Evolutionary conservation across 2,329 filamentous ascomycete genomes (phyloP), one percentile per base, ranked within the genome.

Genomic region (Rhinocladiella similis): DNA sequence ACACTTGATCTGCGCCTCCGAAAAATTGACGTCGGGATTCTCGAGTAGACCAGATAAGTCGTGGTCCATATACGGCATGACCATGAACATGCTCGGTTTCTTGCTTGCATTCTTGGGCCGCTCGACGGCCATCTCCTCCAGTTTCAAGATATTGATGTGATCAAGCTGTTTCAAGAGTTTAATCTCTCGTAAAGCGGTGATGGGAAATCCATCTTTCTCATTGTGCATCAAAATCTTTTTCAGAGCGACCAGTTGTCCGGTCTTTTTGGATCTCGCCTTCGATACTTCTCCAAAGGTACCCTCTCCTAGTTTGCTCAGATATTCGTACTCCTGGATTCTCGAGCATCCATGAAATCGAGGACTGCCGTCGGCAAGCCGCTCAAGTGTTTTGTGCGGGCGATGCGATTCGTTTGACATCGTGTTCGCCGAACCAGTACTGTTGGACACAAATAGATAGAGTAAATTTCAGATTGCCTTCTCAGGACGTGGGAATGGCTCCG

Each of bases 191-290:
- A 99, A 83, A 5, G 94, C 93, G 1, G 94, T 99, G 62, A 99
- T 99, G n/a, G 94, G 94, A 66, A 99, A 99, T 79, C 94, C 94
- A 74, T 99, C 94, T 72, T 97, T 97, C 77, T 99, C 94, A 72
- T 97, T 96, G 72, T 97, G 94, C 90, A 97, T 97, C 64, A 99
- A 85, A 64, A 99, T 99, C 81, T 97, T 97, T 79, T 99, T 99
- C 68, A 99, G 75, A 3, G 94, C 94, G 59, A 96, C 89, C 45
- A 93, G 73, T 20, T 83, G 81, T 52, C 89, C 88, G 1, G 85
- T 89, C 67, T 83, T 88, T 67, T 84, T 87, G 25, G 89, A 91
- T 60, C 84, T 84, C 59, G 91, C 94, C 69, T 93, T 94, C 73
- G 96, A 91, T 38, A 97, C 94, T 76, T 97, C 91, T 64, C 87